Conservation (phyloP, 2,329 filamentous ascomycete species). For the Cladosporium cucumerinum region DNA sequence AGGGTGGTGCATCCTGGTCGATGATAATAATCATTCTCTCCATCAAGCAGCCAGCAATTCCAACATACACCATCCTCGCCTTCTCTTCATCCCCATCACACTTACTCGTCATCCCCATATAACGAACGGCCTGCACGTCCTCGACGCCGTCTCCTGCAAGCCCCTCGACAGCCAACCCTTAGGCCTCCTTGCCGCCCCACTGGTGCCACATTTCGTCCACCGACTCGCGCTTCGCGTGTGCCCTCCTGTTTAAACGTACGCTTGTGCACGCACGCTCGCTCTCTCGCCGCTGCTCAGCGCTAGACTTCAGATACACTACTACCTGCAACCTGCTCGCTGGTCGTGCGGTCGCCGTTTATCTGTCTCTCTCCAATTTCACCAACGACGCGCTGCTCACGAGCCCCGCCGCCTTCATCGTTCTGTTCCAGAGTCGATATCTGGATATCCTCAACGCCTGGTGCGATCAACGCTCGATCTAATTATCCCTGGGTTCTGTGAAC, state of each 20-base stretch:
- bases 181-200: conserved; percentile 23
- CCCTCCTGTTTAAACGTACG: conserved; percentile 17
- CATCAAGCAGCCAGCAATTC: neutral
- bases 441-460: conserved; percentile 17
- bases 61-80: neutral
- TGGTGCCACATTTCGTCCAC: conserved; percentile 26
- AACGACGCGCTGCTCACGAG: conserved; percentile 9
- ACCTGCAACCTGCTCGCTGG: conserved; percentile 20
- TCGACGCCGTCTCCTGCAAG: conserved; percentile 18
- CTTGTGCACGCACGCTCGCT: conserved; percentile 12
- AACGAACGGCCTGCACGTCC: conserved; percentile 13
- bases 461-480: conserved; percentile 26
- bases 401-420: conserved; percentile 7
- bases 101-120: conserved; percentile 15
- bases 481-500: conserved; percentile 25
- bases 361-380: conserved; percentile 15
- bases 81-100: conserved; percentile 2
- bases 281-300: neutral
- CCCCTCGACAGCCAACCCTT: conserved; percentile 20
- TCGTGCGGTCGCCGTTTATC: conserved; percentile 24
- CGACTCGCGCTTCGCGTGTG: conserved; percentile 18
- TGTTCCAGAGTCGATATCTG: conserved; percentile 14
- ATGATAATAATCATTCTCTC: neutral
- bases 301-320: conserved; percentile 13
- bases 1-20: neutral